phyloP scores from a whole-genome alignment of 345 rosid genomes.

The Eucalyptus globulus region DNA sequence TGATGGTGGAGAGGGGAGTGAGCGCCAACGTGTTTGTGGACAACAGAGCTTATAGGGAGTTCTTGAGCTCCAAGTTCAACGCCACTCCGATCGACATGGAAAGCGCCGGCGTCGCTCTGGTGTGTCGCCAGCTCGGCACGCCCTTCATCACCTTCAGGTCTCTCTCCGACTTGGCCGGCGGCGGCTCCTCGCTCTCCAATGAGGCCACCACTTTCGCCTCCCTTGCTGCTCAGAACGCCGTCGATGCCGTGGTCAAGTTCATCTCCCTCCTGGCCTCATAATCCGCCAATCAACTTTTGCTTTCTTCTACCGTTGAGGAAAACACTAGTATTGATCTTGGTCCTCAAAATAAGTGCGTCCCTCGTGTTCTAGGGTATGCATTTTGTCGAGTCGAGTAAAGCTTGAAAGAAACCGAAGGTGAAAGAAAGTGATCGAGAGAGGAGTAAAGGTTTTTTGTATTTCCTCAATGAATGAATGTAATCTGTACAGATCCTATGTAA shows the following conservation, averaged over 20 bases:
- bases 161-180: slow-evolving; percentile 72
- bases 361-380: not conserved
- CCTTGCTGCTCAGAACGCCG: slow-evolving; percentile 53
- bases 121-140: slow-evolving; percentile 31
- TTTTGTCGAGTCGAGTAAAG: accelerated
- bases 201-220: slow-evolving; percentile 36
- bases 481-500: too few relatives aligned
- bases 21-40: slow-evolving; percentile 42
- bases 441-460: too few relatives aligned
- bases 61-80: slow-evolving; percentile 41
- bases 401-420: not conserved
- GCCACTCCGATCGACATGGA: slow-evolving; percentile 69
- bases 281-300: not conserved
- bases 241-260: not conserved
- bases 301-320: not conserved
- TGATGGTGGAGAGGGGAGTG: slow-evolving; percentile 34
- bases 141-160: slow-evolving; percentile 52
- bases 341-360: not conserved
- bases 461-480: too few relatives aligned
- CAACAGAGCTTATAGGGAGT: slow-evolving; percentile 48
- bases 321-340: not conserved
- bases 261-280: not conserved
- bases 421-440: too few relatives aligned
- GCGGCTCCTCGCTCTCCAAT: slow-evolving; percentile 46
- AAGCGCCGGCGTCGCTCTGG: slow-evolving; percentile 54